Conservation (phyloP, 345 rosid genomes). For the Zanthoxylum bungeanum region DNA sequence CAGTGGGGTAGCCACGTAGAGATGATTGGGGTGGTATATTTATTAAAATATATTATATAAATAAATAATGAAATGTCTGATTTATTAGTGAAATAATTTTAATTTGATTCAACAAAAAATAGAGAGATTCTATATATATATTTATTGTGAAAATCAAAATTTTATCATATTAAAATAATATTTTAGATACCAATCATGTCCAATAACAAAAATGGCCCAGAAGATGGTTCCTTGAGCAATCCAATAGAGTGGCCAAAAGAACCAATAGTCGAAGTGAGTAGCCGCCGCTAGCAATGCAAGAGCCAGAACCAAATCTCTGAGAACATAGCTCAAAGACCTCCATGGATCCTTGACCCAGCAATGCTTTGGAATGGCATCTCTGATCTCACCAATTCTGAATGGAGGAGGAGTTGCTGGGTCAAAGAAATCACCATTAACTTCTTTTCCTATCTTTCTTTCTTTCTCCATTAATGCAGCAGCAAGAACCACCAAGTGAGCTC, state of each 20-base stretch:
- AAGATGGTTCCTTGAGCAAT: slow-evolving; percentile 76
- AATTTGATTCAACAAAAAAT: too few species aligned
- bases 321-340: slow-evolving; percentile 67
- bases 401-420: slow-evolving; percentile 70
- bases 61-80: too few species aligned
- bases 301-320: slow-evolving; percentile 52
- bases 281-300: slow-evolving; percentile 45
- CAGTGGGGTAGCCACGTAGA: too few species aligned
- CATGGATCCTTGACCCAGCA: slow-evolving; percentile 73
- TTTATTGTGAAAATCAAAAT: too few species aligned
- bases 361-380: slow-evolving; percentile 72
- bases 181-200: slow-evolving; percentile 90
- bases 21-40: too few species aligned
- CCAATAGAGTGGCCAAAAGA: slow-evolving; percentile 73
- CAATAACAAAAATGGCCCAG: slow-evolving; percentile 89
- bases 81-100: too few species aligned
- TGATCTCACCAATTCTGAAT: slow-evolving; percentile 57
- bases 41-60: too few species aligned
- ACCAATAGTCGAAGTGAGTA: slow-evolving; percentile 42
- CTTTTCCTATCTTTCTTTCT: too few species aligned
- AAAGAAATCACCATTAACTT: slow-evolving; percentile 27
- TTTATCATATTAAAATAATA: too few species aligned
- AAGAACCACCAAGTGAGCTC: too few species aligned
- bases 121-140: too few species aligned
- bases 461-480: too few species aligned